These are phyloP conservation scores for Coniferiporia sulphurascens DNA, from an alignment of 1,284 basidiomycete species.

Conservation along the genomic window DNA sequence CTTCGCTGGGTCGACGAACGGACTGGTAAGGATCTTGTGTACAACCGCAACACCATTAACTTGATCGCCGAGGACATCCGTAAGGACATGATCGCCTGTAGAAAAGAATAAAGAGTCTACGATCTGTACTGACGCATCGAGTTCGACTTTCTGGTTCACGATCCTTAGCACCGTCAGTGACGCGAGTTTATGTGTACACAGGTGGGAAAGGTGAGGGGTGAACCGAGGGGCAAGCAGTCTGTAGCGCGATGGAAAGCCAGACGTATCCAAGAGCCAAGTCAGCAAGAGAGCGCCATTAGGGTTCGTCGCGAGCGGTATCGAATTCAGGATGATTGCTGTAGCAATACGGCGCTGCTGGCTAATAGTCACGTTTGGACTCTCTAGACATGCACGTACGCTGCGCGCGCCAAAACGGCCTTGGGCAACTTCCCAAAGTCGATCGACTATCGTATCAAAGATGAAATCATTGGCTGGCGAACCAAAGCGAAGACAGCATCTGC, in stretches of 20 bases:
- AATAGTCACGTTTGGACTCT: conserved; percentile 78
- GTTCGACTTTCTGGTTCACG: conserved; percentile 88
- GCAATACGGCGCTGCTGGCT: conserved; percentile 95
- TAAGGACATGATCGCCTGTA: conserved; percentile 81
- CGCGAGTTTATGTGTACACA: conserved; percentile 97
- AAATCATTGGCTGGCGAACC: conserved; percentile 88
- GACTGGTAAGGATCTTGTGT: conserved; percentile 86
- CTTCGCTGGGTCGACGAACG: conserved; percentile 70
- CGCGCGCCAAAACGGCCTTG: conserved; percentile 96
- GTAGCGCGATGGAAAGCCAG: conserved; percentile 89
- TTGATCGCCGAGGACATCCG: conserved; percentile 91
- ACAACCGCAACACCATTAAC: conserved; percentile 94
- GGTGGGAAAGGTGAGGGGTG: conserved; percentile 90
- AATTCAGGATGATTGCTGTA: conserved; percentile 92
- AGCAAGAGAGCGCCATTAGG: conserved; percentile 94
- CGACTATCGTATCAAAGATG: conserved; percentile 97
- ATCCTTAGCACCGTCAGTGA: conserved; percentile 91
- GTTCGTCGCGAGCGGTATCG: conserved; percentile 95
- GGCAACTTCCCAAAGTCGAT: conserved; percentile 97
- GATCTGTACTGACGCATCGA: conserved; percentile 76
- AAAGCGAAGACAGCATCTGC: conserved; percentile 87
- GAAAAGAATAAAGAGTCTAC: conserved; percentile 85
- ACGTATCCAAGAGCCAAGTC: conserved; percentile 96
- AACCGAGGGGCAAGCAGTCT: conserved; percentile 91
- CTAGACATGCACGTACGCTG: conserved; percentile 95